Conservation (phyloP, 192 early-diverging fungal genomes). For the Linnemannia schmuckeri region DNA sequence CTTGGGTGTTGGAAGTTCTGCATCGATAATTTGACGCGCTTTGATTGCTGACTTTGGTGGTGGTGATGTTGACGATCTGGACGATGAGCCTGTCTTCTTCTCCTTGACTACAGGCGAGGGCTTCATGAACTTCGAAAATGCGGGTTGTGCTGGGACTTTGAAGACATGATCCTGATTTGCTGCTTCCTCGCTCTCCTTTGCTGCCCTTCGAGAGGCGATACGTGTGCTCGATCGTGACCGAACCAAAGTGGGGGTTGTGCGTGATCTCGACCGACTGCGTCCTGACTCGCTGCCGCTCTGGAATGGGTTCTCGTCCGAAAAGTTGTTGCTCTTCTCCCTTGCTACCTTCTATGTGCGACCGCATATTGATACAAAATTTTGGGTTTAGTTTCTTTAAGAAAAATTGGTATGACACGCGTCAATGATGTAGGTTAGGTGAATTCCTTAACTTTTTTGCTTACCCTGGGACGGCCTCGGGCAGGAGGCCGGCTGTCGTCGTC, state of each 20-base stretch:
- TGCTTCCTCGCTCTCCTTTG: constrained; percentile 3
- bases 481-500: constrained; percentile 21
- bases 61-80: not conserved
- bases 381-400: not conserved
- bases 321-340: constrained; percentile 35
- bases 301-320: constrained; percentile 59
- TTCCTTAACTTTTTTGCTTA: not conserved
- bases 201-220: not conserved
- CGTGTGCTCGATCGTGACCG: constrained; percentile 36
- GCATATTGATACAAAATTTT: not conserved
- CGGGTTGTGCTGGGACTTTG: constrained; percentile 43
- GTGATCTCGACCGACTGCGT: constrained; percentile 31
- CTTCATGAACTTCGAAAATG: constrained; percentile 46
- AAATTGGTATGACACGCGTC: not conserved
- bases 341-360: not conserved
- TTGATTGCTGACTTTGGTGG: constrained; percentile 15
- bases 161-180: constrained; percentile 28
- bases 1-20: constrained; percentile 28
- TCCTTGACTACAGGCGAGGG: not conserved
- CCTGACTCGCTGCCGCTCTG: constrained; percentile 55
- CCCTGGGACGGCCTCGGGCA: not conserved
- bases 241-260: not conserved
- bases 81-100: not conserved
- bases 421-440: not conserved
- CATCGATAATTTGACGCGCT: not conserved